phyloP scores from a whole-genome alignment of 225 moss, liverwort and hornwort genomes.

The Bryoerythrophyllum caledonicum region DNA sequence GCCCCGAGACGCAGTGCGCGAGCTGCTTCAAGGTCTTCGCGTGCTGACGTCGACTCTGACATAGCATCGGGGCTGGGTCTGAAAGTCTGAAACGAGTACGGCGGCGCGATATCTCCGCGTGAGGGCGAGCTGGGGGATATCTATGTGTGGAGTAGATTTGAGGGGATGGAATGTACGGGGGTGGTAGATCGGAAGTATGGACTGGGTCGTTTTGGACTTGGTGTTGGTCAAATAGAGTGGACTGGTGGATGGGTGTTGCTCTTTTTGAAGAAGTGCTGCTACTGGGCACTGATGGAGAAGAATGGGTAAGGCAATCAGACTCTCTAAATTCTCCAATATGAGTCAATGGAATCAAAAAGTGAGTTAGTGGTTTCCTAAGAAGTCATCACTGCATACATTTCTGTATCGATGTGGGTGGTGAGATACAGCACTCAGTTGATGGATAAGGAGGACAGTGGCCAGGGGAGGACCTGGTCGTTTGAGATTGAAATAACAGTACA shows the following conservation, averaged over 20 bases:
- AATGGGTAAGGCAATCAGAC: too few species aligned
- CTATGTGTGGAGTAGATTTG: accelerated
- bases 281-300: too few species aligned
- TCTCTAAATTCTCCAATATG: too few species aligned
- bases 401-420: too few species aligned
- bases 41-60: conserved; percentile 26
- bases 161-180: accelerated
- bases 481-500: not conserved
- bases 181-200: not conserved
- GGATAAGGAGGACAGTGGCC: not conserved
- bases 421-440: too few species aligned
- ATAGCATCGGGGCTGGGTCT: too few species aligned
- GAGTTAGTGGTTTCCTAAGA: too few species aligned
- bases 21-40: conserved; percentile 30
- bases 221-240: conserved; percentile 12
- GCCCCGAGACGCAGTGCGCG: not conserved
- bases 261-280: too few species aligned
- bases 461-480: conserved; percentile 15
- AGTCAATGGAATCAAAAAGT: too few species aligned
- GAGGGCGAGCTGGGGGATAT: not conserved
- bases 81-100: not conserved
- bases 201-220: not conserved
- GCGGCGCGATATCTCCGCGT: conserved; percentile 6
- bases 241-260: not conserved
- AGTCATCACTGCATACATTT: not conserved